A percentile compares a stretch with the other conserved stretches of the same genome.
Conservation (phyloP, 2,329 filamentous ascomycete species). For the Niveomyces coronatus region DNA sequence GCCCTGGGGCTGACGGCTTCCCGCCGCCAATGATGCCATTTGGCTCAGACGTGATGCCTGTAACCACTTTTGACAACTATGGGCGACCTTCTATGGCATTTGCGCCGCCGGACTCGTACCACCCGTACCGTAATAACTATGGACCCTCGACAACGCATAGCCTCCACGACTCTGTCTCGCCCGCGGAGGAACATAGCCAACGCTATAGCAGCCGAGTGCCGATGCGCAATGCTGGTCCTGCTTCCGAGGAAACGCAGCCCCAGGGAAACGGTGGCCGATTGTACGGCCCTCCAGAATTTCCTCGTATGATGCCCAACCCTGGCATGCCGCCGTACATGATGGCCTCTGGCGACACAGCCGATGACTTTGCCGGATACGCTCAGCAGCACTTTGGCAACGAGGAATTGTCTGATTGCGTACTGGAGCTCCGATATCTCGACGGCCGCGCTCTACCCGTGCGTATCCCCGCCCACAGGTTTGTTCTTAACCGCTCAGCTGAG, state of each 20-base stretch:
- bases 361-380: constrained; percentile 33
- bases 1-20: constrained; percentile 24
- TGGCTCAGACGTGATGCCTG: constrained; percentile 24
- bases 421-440: constrained; percentile 32
- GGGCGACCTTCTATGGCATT: constrained; percentile 27
- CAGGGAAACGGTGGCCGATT: constrained; percentile 20
- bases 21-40: constrained; percentile 28
- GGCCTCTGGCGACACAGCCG: constrained; percentile 20
- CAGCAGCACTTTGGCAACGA: constrained; percentile 25
- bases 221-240: constrained; percentile 26
- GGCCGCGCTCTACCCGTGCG: constrained; percentile 25
- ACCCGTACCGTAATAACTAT: constrained; percentile 28
- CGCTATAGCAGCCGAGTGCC: constrained; percentile 29
- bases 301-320: constrained; percentile 23
- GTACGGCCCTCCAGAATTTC: constrained; percentile 21
- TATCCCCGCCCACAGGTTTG: constrained; percentile 44
- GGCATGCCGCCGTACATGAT: constrained; percentile 19
- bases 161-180: constrained; percentile 52
- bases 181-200: constrained; percentile 36
- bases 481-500: constrained; percentile 40
- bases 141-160: constrained; percentile 49
- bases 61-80: constrained; percentile 25
- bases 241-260: constrained; percentile 21
- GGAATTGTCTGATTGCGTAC: constrained; percentile 29
- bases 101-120: constrained; percentile 25